Evolutionary conservation across 2,329 filamentous ascomycete species (phyloP).

Genomic region (Paraconiothyrium brasiliense): DNA sequence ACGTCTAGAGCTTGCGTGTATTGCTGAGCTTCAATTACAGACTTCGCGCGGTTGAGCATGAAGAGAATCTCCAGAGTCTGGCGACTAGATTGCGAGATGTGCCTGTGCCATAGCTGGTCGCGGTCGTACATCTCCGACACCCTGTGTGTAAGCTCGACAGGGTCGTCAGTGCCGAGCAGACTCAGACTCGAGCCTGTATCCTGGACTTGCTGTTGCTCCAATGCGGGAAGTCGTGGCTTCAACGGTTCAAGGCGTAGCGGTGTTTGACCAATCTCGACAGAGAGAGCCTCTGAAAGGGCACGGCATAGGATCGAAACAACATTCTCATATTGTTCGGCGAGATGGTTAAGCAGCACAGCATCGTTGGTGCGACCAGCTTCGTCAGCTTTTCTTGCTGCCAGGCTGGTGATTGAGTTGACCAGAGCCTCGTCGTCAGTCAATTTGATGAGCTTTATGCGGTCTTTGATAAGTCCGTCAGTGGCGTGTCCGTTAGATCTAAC

Average conservation of each 20-base stretch:
- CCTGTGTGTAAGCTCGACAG: conserved; percentile 68
- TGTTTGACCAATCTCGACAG: conserved; percentile 84
- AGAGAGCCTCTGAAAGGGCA: conserved; percentile 87
- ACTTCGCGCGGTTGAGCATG: conserved; percentile 68
- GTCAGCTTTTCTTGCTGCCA: conserved; percentile 91
- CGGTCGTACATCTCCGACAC: conserved; percentile 70
- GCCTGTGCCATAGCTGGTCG: conserved; percentile 68
- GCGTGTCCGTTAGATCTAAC: conserved; percentile 85
- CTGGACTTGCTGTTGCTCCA: conserved; percentile 42
- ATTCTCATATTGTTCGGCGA: conserved; percentile 93
- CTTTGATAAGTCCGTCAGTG: conserved; percentile 86
- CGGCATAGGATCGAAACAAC: conserved; percentile 92
- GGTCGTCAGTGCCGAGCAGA: conserved; percentile 73
- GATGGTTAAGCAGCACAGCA: conserved; percentile 91
- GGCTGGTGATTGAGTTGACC: conserved; percentile 88
- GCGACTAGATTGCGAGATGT: conserved; percentile 67
- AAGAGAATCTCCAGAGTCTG: conserved; percentile 68
- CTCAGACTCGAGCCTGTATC: conserved; percentile 62
- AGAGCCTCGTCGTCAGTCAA: conserved; percentile 83
- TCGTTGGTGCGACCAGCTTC: conserved; percentile 94
- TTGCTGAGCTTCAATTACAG: conserved; percentile 64
- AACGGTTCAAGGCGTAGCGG: conserved; percentile 80
- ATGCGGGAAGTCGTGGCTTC: conserved; percentile 68
- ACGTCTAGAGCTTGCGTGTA: conserved; percentile 73
- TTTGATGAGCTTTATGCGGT: conserved; percentile 82